phyloP scores from a whole-genome alignment of 495 filamentous ascomycete genomes.

The Penicillium diatomitis region DNA sequence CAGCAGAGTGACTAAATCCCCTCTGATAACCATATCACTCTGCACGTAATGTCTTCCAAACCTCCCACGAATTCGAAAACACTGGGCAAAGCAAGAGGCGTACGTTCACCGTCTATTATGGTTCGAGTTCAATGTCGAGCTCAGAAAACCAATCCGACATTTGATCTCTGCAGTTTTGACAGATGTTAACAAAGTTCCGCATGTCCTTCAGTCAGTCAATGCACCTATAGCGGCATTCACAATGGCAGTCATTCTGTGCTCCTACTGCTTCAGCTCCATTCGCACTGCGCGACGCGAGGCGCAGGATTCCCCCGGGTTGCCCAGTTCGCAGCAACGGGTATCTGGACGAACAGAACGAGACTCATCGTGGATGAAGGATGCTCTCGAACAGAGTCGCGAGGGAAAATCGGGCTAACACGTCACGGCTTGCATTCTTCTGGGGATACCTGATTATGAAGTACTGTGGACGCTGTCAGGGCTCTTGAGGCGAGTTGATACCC shows the following conservation, averaged over 20 bases:
- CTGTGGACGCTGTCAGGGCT: neutral
- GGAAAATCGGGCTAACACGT: neutral
- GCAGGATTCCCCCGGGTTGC: slow-evolving; percentile 3
- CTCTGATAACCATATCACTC: no score
- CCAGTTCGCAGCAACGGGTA: slow-evolving; percentile 5
- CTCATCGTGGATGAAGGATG: slow-evolving; percentile 29
- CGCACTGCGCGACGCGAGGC: slow-evolving; percentile 34
- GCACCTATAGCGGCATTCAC: slow-evolving; percentile 43
- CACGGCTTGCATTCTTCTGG: neutral
- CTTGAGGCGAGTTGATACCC: neutral
- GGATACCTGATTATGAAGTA: neutral
- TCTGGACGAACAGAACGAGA: slow-evolving; percentile 8
- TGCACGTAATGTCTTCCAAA: slow-evolving; percentile 7
- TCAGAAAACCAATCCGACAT: neutral
- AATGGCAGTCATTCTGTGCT: slow-evolving; percentile 39
- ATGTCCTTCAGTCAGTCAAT: slow-evolving; percentile 26
- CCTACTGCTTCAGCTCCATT: slow-evolving; percentile 43
- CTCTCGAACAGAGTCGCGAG: slow-evolving; percentile 25
- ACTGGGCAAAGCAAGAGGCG: slow-evolving; percentile 13
- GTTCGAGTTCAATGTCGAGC: no score
- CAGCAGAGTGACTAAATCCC: no score
- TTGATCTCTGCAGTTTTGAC: no score
- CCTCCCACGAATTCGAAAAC: slow-evolving; percentile 6
- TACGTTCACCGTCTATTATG: slow-evolving; percentile 7
- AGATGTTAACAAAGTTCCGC: no score